Percentiles rank a stretch among this genome's conserved stretches.
Conservation (phyloP, 2,329 filamentous ascomycete species). For the Gaeumannomyces tritici region DNA sequence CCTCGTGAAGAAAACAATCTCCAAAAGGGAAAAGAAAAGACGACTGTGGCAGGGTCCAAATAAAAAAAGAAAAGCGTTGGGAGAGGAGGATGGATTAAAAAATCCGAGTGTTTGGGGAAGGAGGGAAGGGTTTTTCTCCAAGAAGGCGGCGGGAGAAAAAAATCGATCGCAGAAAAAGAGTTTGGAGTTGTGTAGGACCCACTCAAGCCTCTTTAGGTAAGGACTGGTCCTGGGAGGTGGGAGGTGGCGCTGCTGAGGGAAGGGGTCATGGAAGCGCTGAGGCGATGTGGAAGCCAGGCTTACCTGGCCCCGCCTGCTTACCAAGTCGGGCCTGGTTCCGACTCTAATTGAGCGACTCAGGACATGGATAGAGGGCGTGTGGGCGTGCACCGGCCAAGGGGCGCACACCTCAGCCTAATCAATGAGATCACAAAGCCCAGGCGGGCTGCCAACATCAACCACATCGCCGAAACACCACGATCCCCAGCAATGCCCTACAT, state of each 20-base stretch:
- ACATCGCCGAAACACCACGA: no score
- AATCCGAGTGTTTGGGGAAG: constrained; percentile 17
- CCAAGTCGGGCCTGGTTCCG: background rate
- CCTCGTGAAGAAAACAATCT: constrained; percentile 32
- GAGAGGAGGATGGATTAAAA: constrained; percentile 18
- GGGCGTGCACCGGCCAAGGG: background rate
- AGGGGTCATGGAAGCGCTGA: background rate
- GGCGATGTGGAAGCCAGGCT: background rate
- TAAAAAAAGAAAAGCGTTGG: constrained; percentile 12
- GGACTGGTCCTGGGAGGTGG: background rate
- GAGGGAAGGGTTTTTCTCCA: constrained; percentile 13
- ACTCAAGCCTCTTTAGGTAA: background rate
- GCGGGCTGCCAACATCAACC: no score
- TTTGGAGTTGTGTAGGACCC: constrained; percentile 11
- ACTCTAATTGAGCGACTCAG: background rate
- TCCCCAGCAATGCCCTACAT: no score
- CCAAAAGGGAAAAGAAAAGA: constrained; percentile 34
- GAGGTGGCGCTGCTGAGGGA: background rate
- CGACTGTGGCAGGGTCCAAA: constrained; percentile 8
- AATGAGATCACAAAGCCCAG: no score
- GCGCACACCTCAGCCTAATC: background rate
- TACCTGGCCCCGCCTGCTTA: background rate
- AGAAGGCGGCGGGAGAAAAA: constrained; percentile 7
- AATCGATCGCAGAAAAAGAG: constrained; percentile 11
- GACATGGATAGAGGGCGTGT: no score